phyloP scores from a whole-genome alignment of 495 filamentous ascomycete species.

The Penicillium mononematosum region DNA sequence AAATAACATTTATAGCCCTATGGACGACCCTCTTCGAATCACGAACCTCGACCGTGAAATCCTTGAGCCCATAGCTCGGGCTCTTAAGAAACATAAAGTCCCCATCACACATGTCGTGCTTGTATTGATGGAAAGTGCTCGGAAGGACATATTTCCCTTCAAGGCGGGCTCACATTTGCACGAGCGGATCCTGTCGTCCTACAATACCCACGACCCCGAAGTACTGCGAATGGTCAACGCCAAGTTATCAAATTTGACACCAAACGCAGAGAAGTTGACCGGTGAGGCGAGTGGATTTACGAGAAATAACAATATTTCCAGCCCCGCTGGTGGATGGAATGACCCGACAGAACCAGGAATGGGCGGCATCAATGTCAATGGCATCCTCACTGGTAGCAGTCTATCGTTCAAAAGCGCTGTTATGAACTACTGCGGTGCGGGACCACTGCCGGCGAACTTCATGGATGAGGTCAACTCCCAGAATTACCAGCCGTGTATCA shows the following conservation, averaged over 20 bases:
- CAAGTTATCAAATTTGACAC: constrained; percentile 32
- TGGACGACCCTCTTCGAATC: constrained; percentile 38
- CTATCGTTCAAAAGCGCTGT: constrained; percentile 41
- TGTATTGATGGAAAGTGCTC: constrained; percentile 41
- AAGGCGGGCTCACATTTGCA: constrained; percentile 34
- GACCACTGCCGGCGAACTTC: constrained; percentile 41
- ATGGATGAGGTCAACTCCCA: constrained; percentile 35
- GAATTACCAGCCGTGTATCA: constrained; percentile 44
- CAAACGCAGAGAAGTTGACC: constrained; percentile 36
- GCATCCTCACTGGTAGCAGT: constrained; percentile 35
- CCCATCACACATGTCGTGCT: constrained; percentile 38
- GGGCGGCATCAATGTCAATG: constrained; percentile 41
- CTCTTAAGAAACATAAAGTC: constrained; percentile 27
- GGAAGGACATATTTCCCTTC: constrained; percentile 45
- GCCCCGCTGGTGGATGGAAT: constrained; percentile 5
- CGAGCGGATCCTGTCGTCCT: constrained; percentile 32
- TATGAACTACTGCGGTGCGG: constrained; percentile 41
- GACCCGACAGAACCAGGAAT: constrained; percentile 15
- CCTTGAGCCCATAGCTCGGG: constrained; percentile 26
- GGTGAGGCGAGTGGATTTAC: constrained; percentile 36
- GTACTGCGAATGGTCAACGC: constrained; percentile 16
- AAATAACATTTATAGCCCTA: constrained; percentile 30
- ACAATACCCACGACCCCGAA: constrained; percentile 10
- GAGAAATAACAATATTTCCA: constrained; percentile 5
- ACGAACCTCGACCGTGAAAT: constrained; percentile 39